phyloP scores from a whole-genome alignment of 208 protist genomes.

The Acanthamoeba castellanii region DNA sequence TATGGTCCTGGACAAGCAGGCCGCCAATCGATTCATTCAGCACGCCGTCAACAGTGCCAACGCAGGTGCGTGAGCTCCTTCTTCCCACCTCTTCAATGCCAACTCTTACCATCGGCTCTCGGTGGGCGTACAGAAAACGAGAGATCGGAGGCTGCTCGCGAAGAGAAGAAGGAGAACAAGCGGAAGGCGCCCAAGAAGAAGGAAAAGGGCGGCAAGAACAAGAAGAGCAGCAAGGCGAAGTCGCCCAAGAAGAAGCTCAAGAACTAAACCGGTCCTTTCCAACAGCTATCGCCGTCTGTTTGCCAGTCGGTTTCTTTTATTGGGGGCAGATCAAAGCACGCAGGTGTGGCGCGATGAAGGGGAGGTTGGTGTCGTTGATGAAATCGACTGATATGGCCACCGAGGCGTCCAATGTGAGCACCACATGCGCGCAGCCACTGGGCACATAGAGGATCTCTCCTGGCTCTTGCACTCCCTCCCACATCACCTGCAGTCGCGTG shows the following conservation, averaged over 20 bases:
- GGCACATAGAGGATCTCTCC: neutral
- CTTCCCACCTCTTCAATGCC: neutral
- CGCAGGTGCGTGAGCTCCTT: neutral
- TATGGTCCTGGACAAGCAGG: neutral
- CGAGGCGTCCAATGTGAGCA: neutral
- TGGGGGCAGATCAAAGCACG: no score
- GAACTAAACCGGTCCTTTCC: neutral
- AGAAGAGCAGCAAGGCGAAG: neutral
- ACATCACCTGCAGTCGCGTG: neutral
- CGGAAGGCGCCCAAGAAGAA: conserved; percentile 36
- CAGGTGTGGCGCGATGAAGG: neutral
- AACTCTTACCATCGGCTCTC: neutral
- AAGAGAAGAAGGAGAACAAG: conserved; percentile 41
- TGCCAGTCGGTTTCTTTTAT: no score
- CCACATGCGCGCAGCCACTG: neutral
- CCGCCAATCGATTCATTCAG: conserved; percentile 7
- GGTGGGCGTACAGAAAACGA: neutral
- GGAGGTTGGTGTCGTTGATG: neutral
- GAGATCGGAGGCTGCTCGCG: neutral
- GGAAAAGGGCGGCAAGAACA: conserved; percentile 8
- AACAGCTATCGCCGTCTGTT: no score
- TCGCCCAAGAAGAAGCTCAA: conserved; percentile 44
- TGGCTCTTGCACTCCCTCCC: neutral
- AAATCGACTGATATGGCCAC: neutral
- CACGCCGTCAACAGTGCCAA: neutral